Evolutionary conservation across 2,329 filamentous ascomycete species (phyloP), one percentile per base, ranked within the genome.

Genomic region (Neofusicoccum cordaticola): DNA sequence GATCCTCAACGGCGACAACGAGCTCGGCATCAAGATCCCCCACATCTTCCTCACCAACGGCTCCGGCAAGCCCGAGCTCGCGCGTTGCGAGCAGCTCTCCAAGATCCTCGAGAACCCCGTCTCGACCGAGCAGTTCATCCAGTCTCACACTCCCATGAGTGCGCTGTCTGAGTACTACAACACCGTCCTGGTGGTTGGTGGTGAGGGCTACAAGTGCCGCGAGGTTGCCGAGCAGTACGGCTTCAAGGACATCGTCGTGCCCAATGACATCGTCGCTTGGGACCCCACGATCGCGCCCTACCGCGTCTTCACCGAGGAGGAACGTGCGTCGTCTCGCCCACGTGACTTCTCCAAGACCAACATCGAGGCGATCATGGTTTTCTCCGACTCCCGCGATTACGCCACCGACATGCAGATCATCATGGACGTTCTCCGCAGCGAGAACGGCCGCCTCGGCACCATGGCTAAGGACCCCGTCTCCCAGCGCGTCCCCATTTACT

Each of bases 41-140:
- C 82, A 91, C 81, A 90, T 91, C 74, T 88, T 91, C 79, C 80
- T 91, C 64, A 91, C 89, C 74, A 91, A 91, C 80, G 88, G 88
- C 68, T 89, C 87, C 60, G 89, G 89, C 70, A 91, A 91, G 83
- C 86, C 86, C 22, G 89, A 91, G 77, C 74, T 79, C 64, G 82
- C 85, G 41, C 87, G 88, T 66, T 86, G 85, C 71, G 82, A 87
- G 65, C 88, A 91, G 77, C 84, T 91, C 17, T 83, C 85, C 68
- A 85, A 85, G 74, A 90, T 92, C 67, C 82, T 91, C 51, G 78
- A 84, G 65, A 84, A 84, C 71, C 87, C 87, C 61, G 86, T 91
- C 75, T 85, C 82, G 60, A 89, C 85, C 42, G 88, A 90, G 65
- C 89, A 91, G 75, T 92, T 92, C 82, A 91, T 91, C 73, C 89